Base-by-base conservation (phyloP, 331 rosid species). In the Pyracantha coccinea region DNA sequence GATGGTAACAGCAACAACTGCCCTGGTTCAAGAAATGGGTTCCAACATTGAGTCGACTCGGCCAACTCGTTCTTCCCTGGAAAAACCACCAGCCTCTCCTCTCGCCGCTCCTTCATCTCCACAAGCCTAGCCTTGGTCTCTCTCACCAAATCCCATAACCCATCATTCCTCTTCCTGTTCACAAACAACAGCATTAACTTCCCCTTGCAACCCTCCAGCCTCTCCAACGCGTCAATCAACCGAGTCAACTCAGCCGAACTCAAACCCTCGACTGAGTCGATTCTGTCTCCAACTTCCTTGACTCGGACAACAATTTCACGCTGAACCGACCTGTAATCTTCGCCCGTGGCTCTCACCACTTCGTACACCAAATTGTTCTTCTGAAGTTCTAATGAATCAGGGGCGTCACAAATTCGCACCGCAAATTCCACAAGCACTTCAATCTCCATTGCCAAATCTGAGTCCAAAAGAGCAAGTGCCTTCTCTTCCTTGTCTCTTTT, bases 21-120 rank as follows among this genome's bases (percentile, higher is more conserved):
- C 4, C 89, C 96, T 24, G 91, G 84, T 3, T 93, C 96, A 54
- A 87, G 81, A 82, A 91, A 88, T 69, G 96, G 92, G 79, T 91
- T 91, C 7, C 82, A 58, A 31, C 33, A 78, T 83, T 87, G 91
- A 70, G 83, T 76, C 68, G 80, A 82, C 87, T 82, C 91, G 66
- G 38, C 10, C 9, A 33, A 57, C 41, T 70, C 79, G 21, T 58
- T 12, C 68, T 17, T 75, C 32, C 24, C 31, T 38, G 6, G 3
- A 76, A 74, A 7, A 27, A 33, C 10, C 44, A 88, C 60, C 80
- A 83, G 35, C 82, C 88, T 86, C 81, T 83, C 83, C 66, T 85
- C 88, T n/a, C 77, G 88, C 73, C 66, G 77, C 19, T 65, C 66
- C 82, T 72, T 85, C 87, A 19, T 66, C 66, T 20, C 52, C 83